A percentile compares a stretch with the other conserved stretches of the same genome.
phyloP scores from a whole-genome alignment of 176 grass and related monocot genomes.

The Carex pumila region DNA sequence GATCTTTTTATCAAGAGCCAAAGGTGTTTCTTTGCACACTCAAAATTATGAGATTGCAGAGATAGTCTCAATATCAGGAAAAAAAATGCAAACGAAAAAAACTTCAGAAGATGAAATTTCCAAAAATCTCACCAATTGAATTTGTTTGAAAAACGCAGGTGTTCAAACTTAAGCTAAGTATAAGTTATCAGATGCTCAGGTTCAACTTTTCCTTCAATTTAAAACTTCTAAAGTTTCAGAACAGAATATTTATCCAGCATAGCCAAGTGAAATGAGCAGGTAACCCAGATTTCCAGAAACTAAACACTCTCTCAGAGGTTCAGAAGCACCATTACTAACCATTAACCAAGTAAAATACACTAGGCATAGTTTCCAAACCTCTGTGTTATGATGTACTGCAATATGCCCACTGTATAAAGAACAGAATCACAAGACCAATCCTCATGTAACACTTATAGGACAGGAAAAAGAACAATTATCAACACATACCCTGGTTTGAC shows the following conservation, averaged over 20 bases:
- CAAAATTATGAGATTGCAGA: background rate
- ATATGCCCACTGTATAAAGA: background rate
- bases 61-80: background rate
- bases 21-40: background rate
- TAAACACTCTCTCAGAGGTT: background rate
- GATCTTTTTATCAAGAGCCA: background rate
- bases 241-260: background rate
- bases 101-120: background rate
- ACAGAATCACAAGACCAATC: background rate
- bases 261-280: background rate
- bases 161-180: background rate
- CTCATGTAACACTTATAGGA: background rate
- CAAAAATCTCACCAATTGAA: background rate
- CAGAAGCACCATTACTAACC: background rate
- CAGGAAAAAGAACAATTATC: background rate
- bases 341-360: background rate
- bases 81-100: background rate
- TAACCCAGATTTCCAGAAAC: background rate
- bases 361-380: background rate
- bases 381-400: background rate
- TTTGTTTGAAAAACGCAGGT: background rate
- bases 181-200: background rate
- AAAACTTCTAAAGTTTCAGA: background rate
- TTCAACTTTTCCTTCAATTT: background rate
- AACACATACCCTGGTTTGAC: slow-evolving; percentile 66